phyloP scores from a whole-genome alignment of 2,329 filamentous ascomycete genomes.

The Chaetoscypha palmicola region DNA sequence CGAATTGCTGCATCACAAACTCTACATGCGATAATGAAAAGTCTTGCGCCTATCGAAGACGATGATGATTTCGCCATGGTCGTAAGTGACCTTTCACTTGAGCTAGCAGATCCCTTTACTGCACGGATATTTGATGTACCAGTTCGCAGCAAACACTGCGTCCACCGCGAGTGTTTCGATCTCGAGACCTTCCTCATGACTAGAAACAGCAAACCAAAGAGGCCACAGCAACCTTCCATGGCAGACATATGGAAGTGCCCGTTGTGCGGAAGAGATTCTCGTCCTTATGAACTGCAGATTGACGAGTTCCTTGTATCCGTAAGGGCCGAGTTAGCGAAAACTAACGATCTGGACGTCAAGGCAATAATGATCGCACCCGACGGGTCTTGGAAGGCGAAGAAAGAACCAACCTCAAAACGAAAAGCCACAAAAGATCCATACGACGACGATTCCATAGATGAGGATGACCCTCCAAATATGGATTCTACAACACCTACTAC shows the following conservation, averaged over 20 bases:
- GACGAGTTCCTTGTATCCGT: constrained; percentile 69
- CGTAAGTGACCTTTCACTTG: constrained; percentile 51
- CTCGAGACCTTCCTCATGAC: constrained; percentile 72
- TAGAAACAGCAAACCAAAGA: constrained; percentile 42
- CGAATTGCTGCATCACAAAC: constrained; percentile 42
- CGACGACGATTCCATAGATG: constrained; percentile 16
- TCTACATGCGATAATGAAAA: constrained; percentile 48
- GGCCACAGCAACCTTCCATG: constrained; percentile 44
- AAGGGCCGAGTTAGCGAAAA: constrained; percentile 43
- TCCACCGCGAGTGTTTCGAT: constrained; percentile 85
- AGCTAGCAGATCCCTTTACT: constrained; percentile 62
- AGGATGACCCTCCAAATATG: constrained; percentile 3
- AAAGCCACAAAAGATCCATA: constrained; percentile 19
- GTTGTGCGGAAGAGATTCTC: constrained; percentile 69
- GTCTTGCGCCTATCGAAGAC: constrained; percentile 37
- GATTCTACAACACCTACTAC: not conserved
- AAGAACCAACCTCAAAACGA: constrained; percentile 24
- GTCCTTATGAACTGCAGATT: constrained; percentile 62
- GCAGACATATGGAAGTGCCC: constrained; percentile 82
- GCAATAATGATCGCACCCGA: constrained; percentile 57
- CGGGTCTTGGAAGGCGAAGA: constrained; percentile 56
- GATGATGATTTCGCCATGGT: constrained; percentile 60
- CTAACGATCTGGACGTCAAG: constrained; percentile 44
- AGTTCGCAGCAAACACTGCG: constrained; percentile 62
- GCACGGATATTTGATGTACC: constrained; percentile 60